These are phyloP conservation scores for Phycomyces nitens DNA, from an alignment of 192 early-diverging fungal genomes.

Conservation along the genomic window DNA sequence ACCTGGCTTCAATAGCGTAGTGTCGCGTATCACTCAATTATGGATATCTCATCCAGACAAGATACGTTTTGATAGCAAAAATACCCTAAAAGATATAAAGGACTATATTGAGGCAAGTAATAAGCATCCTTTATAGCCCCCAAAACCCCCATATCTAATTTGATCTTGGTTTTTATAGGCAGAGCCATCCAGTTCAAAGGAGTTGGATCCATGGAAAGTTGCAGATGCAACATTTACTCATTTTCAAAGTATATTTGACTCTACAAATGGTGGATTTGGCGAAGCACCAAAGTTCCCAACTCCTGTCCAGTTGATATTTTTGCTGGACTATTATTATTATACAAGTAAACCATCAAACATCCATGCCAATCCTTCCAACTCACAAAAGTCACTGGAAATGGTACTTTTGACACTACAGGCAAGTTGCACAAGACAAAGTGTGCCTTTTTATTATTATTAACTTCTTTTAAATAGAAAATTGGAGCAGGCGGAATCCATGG, in stretches of 20 bases:
- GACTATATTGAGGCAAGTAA: slow-evolving; percentile 16
- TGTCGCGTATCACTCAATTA: slow-evolving; percentile 28
- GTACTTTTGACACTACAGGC: slow-evolving; percentile 39
- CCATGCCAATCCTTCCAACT: slow-evolving; percentile 4
- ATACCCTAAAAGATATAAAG: slow-evolving; percentile 40
- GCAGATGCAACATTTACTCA: slow-evolving; percentile 38
- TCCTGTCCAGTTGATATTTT: slow-evolving; percentile 51
- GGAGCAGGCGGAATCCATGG: slow-evolving; percentile 45
- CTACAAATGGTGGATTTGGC: slow-evolving; percentile 52
- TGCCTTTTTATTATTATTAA: neutral
- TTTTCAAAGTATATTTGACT: slow-evolving; percentile 41
- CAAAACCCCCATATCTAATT: neutral
- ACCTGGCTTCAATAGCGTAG: slow-evolving; percentile 37
- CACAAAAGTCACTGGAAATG: slow-evolving; percentile 38
- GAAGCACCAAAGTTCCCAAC: slow-evolving; percentile 62
- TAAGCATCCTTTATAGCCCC: neutral
- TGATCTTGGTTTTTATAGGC: neutral
- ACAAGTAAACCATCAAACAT: slow-evolving; percentile 10
- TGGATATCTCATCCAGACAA: slow-evolving; percentile 40
- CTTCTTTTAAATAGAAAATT: slow-evolving; percentile 23
- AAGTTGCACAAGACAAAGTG: neutral
- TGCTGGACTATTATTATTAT: slow-evolving; percentile 45
- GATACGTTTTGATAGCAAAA: slow-evolving; percentile 31
- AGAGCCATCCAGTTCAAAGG: slow-evolving; percentile 1
- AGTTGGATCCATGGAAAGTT: slow-evolving; percentile 11